Conservation (phyloP, 140 eudicot species). For the Stevia rebaudiana region DNA sequence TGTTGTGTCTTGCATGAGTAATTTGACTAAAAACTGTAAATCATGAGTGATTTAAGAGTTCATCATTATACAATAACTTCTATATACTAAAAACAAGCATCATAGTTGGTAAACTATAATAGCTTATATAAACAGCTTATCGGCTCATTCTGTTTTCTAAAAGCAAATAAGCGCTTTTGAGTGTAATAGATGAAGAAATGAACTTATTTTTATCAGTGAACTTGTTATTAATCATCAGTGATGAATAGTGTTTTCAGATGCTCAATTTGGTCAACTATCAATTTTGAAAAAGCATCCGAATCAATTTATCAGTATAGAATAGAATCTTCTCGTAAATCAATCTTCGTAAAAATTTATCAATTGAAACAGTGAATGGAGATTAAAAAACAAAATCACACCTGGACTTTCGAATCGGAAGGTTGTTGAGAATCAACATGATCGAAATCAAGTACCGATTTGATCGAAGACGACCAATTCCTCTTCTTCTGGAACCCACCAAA, state of each 20-base stretch:
- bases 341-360: neutral
- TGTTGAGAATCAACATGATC: conserved; percentile 28
- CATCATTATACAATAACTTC: neutral
- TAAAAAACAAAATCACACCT: conserved; percentile 26
- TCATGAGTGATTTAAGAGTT: neutral
- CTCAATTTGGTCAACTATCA: conserved; percentile 20
- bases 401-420: conserved; percentile 31
- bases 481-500: conserved; percentile 17
- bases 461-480: conserved; percentile 34
- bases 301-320: neutral
- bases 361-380: neutral
- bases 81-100: conserved; percentile 11
- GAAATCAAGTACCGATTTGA: conserved; percentile 59
- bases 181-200: too few relatives aligned
- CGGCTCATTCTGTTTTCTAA: too few relatives aligned
- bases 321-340: neutral
- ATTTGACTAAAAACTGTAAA: neutral
- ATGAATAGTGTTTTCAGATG: neutral
- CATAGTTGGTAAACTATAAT: neutral
- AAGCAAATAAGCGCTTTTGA: too few relatives aligned
- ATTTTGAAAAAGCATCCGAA: neutral
- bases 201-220: neutral
- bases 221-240: neutral
- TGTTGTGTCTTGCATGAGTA: neutral
- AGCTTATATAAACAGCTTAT: neutral